A percentile compares a stretch with the other conserved stretches of the same genome.
These are phyloP conservation scores for Colletotrichum sp. DNA, from an alignment of 2,329 filamentous ascomycete species.

Conservation along the genomic window DNA sequence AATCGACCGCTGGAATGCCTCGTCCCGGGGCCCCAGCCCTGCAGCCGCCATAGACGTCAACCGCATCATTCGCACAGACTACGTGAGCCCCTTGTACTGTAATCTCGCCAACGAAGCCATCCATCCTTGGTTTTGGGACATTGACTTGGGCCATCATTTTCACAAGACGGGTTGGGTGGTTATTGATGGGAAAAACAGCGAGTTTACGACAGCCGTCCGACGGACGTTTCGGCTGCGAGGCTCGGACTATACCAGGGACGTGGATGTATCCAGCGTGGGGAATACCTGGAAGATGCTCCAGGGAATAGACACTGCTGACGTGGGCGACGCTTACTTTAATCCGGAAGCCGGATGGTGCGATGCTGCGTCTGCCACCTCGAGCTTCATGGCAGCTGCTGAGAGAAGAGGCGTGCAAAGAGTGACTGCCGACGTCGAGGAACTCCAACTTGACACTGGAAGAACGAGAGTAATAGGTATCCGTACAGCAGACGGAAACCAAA, in stretches of 20 bases:
- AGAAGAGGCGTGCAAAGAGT: background rate
- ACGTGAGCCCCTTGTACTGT: constrained; percentile 32
- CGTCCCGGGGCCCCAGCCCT: constrained; percentile 2
- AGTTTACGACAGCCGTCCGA: background rate
- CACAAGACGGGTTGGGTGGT: constrained; percentile 4
- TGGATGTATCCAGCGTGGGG: background rate
- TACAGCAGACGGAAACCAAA: background rate
- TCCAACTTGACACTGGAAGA: background rate
- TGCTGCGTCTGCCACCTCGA: background rate
- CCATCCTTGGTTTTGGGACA: constrained; percentile 8
- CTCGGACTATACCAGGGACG: background rate
- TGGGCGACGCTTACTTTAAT: background rate
- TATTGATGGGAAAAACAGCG: background rate
- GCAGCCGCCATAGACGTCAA: constrained; percentile 37
- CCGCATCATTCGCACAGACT: constrained; percentile 41
- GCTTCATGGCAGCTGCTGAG: background rate
- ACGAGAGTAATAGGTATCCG: background rate
- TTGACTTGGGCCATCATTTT: constrained; percentile 2
- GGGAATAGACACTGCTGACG: background rate
- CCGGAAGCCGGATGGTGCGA: constrained; percentile 12
- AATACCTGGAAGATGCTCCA: background rate
- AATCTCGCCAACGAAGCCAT: constrained; percentile 36
- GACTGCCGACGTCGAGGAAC: background rate
- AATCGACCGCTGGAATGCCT: constrained; percentile 1
- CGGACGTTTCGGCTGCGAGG: background rate